phyloP scores from a whole-genome alignment of 2,329 filamentous ascomycete genomes.

The Beauveria rudraprayagi region DNA sequence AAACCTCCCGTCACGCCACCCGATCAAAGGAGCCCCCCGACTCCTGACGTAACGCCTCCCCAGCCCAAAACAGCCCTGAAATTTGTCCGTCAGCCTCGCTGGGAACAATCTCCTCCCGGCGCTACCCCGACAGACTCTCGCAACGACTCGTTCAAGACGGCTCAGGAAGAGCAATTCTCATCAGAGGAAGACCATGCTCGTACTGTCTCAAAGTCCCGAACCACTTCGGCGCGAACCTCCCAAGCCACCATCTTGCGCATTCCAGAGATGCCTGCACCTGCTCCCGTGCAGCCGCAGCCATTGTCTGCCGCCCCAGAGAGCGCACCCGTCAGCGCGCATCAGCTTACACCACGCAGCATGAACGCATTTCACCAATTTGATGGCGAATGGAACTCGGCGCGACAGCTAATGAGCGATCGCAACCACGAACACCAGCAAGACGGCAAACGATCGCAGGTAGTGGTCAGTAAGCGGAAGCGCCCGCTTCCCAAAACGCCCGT shows the following conservation, averaged over 20 bases:
- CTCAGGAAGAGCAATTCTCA: constrained; percentile 54
- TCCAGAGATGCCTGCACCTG: constrained; percentile 21
- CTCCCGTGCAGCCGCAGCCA: constrained; percentile 35
- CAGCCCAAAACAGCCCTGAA: constrained; percentile 37
- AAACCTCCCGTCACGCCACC: constrained; percentile 51
- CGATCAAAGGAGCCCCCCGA: constrained; percentile 60
- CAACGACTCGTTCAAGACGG: constrained; percentile 65
- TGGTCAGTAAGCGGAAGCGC: constrained; percentile 41
- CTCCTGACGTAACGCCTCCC: constrained; percentile 68
- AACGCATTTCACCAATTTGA: constrained; percentile 49
- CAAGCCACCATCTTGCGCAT: constrained; percentile 36
- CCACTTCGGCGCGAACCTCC: constrained; percentile 34
- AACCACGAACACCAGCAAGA: constrained; percentile 44
- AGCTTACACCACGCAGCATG: constrained; percentile 33
- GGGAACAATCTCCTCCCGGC: constrained; percentile 43
- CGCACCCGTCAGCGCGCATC: background rate
- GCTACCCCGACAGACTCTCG: constrained; percentile 52
- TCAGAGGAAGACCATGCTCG: constrained; percentile 51
- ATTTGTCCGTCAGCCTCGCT: constrained; percentile 36
- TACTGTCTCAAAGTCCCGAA: constrained; percentile 32
- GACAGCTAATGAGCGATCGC: constrained; percentile 17
- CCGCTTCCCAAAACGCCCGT: constrained; percentile 19
- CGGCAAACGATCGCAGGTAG: constrained; percentile 44
- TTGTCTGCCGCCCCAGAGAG: constrained; percentile 32
- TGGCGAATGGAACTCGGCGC: constrained; percentile 40